A percentile compares a stretch with the other conserved stretches of the same genome.
phyloP scores from a whole-genome alignment of 2,329 filamentous ascomycete species.

The Escovopsis weberi region DNA sequence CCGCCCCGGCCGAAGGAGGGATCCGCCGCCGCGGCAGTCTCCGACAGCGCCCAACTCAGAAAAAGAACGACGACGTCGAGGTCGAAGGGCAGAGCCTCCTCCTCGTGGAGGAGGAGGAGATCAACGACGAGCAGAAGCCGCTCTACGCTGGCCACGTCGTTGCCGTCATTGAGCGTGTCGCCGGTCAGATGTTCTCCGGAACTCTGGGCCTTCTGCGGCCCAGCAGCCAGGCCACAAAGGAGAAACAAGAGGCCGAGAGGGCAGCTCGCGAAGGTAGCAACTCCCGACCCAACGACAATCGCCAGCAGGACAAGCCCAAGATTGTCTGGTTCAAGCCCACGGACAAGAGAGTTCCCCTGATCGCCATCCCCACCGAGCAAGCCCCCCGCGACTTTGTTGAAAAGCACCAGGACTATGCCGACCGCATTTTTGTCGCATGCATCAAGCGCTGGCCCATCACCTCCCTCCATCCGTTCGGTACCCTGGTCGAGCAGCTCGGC shows the following conservation, averaged over 20 bases:
- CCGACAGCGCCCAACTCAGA: conserved; percentile 91
- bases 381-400: conserved; percentile 96
- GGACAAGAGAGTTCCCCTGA: conserved; percentile 94
- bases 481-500: conserved; percentile 89
- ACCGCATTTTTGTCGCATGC: conserved; percentile 95
- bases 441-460: conserved; percentile 99
- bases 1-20: conserved; percentile 58
- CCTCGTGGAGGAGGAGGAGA: conserved; percentile 95
- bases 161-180: conserved; percentile 90
- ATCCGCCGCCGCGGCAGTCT: conserved; percentile 88
- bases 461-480: conserved; percentile 96
- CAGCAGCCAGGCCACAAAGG: conserved; percentile 96
- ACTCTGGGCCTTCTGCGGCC: conserved; percentile 87
- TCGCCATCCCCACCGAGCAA: conserved; percentile 96
- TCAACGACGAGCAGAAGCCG: conserved; percentile 95
- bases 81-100: conserved; percentile 95
- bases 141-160: conserved; percentile 95
- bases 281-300: conserved; percentile 59
- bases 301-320: conserved; percentile 88
- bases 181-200: conserved; percentile 97
- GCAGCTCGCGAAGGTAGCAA: conserved; percentile 72
- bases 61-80: conserved; percentile 99
- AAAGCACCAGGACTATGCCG: conserved; percentile 94
- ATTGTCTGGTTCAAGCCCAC: conserved; percentile 99
- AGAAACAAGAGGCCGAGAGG: conserved; percentile 96